Evolutionary conservation across 495 filamentous ascomycete species (phyloP), one percentile per base, ranked within the genome.

Genomic region (Jackrogersella minutella): DNA sequence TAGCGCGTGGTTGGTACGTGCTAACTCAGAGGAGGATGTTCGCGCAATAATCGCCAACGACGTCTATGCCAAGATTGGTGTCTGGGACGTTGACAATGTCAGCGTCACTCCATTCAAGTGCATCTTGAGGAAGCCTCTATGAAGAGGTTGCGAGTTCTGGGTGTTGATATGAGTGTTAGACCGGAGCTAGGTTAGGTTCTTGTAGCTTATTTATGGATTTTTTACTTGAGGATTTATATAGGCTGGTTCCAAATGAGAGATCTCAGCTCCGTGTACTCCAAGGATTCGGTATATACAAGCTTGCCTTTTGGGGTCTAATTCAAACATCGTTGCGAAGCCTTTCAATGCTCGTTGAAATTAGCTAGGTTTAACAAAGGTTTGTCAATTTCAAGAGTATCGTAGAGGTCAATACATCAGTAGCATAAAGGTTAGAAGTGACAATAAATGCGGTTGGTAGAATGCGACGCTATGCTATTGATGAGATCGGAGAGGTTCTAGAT

Each of bases 61-160:
- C 8, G 5, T 62, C 7, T 66, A 66, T 9, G 67, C 67, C 8
- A 57, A 62, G n/a, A 24, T 58, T 5, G 67, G 67, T 1, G 67
- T 70, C 19, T 70, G 67, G 67, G 62, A 70, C n/a, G 19, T 70
- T 5, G 67, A 70, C 0, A 53, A 50, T 4, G 36, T 50, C n/a
- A 62, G 46, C 1, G 36, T 70, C 6, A 66, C 51, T 2, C 67
- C 62, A 0, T 58, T 57, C 5, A 62, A 57, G 33, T 70, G 67
- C 13, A 53, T 33, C 7, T 57, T 70, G 10, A 55, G 67, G 47
- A 70, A 70, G 57, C 62, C 67, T 37, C 47, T 68, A 47, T 68
- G 31, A 64, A 17, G 22, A 24, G 8, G 41, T 14, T 11, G 0
- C 21, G 21, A 3, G 10, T 5, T 26, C 21, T 21, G 13, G 8